Base-by-base conservation (phyloP, 208 protist genomes). In the Leishmania mexicana region DNA sequence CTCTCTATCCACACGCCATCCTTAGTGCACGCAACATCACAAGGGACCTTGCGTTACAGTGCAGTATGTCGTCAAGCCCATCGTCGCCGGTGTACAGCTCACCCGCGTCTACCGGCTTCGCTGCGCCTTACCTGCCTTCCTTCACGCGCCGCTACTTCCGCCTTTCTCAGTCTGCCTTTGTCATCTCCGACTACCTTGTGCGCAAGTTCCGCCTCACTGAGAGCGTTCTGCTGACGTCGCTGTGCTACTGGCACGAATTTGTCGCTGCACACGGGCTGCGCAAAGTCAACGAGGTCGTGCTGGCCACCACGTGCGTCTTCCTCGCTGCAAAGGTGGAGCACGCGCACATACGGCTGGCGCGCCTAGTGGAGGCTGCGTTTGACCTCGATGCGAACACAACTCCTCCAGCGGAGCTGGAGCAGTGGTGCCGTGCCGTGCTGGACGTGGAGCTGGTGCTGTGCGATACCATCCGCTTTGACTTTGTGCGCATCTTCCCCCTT, bases 231-330 rank as follows among this genome's bases (percentile, higher is more conserved):
- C 79, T 85, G 64, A 95, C 93, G 31, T 84, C 93, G 21, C 90
- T 97, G 92, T 85, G 82, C 42, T 97, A 97, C 87, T 96, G 91
- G 91, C 95, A 97, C 73, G 91, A 92, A 74, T 97, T 96, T 83
- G 87, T 90, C 11, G 85, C 78, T 28, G 78, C 82, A n/a, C 88
- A 93, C 86, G 93, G 92, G 21, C 82, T 84, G 38, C 83, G 83
- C 45, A 87, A 85, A 53, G 81, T 95, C 47, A 88, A 97, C 75
- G 90, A 92, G 60, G 84, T 94, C 11, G 89, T 97, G 24, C 87
- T 97, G 13, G 90, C 87, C 75, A 88, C 91, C 24, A 90, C 95
- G 5, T 95, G 91, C 77, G 86, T 95, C 31, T 97, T 97, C 80
- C 86, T 97, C 24, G 95, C 95, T 31, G 88, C 85, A 17, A 97